Base-by-base conservation (phyloP, 495 filamentous ascomycete species). In the Xylaria castorea region DNA sequence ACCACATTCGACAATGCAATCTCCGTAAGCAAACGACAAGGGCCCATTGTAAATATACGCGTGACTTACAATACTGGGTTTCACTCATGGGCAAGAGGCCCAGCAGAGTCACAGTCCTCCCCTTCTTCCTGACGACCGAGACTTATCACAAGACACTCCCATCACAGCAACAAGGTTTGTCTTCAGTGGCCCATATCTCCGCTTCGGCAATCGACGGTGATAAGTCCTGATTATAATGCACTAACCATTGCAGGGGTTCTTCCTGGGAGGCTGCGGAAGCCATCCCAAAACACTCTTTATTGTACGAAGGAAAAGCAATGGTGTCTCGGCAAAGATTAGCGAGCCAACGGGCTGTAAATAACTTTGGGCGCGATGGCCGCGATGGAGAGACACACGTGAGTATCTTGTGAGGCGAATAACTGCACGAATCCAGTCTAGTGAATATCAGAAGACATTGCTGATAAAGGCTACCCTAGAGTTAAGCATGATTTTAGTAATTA, bases 11-110 rank as follows among this genome's bases (percentile, higher is more conserved):
- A 38, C 20, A 6, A 36, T 36, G 44, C 3, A 18, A 66, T 27
- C 18, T 34, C 32, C 40, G 40, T n/a, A 18, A 65, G 53, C 1
- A 32, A 32, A 57, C 25, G 53, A 57, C 25, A 18, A 57, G 53
- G 53, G 53, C 27, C 53, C 22, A 57, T 57, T 8, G 53, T 32
- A 57, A 57, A 57, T 57, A 57, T 27, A 32, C 53, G 53, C 53
- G 34, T 61, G 58, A 61, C 58, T 12, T 38, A 4, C 14, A 18
- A 25, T 57, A 22, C 20, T 11, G n/a, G 58, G 58, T 61, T 38
- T 14, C 7, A 22, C n/a, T 20, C 58, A 38, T 61, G 34, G 9
- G 20, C 32, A 18, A 18, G 34, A 25, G 58, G 20, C 32, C 5
- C 22, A 32, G 58, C 58, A 36, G 20, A 61, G 34, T 40, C 32